Percentiles rank a stretch among this genome's conserved stretches.
Conservation (phyloP, 2,329 filamentous ascomycete genomes). For the Diaporthe batatas region DNA sequence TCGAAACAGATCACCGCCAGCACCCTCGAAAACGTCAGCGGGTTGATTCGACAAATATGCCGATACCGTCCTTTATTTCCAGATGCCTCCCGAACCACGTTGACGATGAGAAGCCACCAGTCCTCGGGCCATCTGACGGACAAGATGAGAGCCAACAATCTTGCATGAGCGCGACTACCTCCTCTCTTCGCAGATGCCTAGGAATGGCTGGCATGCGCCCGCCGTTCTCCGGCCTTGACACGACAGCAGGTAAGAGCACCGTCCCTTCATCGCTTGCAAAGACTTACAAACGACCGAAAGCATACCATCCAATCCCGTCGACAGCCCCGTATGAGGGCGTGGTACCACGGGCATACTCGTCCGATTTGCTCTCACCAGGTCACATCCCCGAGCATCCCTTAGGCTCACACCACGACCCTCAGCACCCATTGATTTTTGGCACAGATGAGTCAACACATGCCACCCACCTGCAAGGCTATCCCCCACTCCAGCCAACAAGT, state of each 20-base stretch:
- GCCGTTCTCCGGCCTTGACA: conserved; percentile 24
- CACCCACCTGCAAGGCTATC: conserved; percentile 32
- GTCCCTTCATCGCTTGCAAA: neutral
- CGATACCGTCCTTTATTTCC: conserved; percentile 23
- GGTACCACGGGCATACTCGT: conserved; percentile 27
- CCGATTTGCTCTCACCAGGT: conserved; percentile 34
- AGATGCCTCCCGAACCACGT: neutral
- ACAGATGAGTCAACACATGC: conserved; percentile 40
- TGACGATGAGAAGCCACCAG: conserved; percentile 34
- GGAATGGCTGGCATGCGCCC: conserved; percentile 11
- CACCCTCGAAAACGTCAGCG: conserved; percentile 51
- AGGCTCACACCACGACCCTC: conserved; percentile 37
- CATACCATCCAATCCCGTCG: conserved; percentile 32
- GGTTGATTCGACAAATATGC: conserved; percentile 44
- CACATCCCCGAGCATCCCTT: conserved; percentile 27
- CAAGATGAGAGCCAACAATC: conserved; percentile 28
- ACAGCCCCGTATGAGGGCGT: conserved; percentile 27
- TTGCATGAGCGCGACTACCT: conserved; percentile 19
- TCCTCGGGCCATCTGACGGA: conserved; percentile 17
- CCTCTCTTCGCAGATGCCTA: conserved; percentile 26
- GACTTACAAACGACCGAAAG: conserved; percentile 30
- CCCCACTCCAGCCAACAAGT: conserved; percentile 37
- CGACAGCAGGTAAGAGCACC: conserved; percentile 28
- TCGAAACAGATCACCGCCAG: conserved; percentile 23
- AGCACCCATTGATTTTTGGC: conserved; percentile 30